A percentile compares a stretch with the other conserved stretches of the same genome.
These are phyloP conservation scores for Rhodotorula kratochvilovae DNA, from an alignment of 768 basidiomycete species.

Conservation along the genomic window DNA sequence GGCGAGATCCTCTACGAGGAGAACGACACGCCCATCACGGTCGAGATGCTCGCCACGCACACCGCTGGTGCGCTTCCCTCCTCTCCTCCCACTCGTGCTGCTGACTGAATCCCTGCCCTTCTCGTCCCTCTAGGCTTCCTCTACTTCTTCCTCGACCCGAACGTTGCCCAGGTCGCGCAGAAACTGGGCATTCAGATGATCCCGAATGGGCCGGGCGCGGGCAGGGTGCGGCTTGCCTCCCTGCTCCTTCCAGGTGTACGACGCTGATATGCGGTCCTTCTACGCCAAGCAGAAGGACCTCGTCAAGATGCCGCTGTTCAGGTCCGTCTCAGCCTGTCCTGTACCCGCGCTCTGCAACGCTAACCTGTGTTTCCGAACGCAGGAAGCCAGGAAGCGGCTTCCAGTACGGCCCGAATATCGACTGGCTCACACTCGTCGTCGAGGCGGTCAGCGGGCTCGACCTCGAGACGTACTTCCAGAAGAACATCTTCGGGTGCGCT, in stretches of 20 bases:
- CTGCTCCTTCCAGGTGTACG: too few relatives aligned
- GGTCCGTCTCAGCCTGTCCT: too few relatives aligned
- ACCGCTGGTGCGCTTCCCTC: constrained; percentile 24
- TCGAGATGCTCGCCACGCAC: constrained; percentile 46
- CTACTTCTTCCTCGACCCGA: constrained; percentile 5
- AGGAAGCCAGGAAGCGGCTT: constrained; percentile 1
- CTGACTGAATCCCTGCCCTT: too few relatives aligned
- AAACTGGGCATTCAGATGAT: not conserved
- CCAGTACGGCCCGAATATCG: constrained; percentile 42
- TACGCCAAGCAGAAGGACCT: not conserved
- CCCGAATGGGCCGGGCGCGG: not conserved
- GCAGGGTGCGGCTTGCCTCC: not conserved
- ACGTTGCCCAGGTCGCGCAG: not conserved
- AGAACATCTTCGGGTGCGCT: constrained; percentile 43
- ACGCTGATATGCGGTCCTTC: not conserved
- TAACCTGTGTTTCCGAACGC: too few relatives aligned
- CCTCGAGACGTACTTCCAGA: constrained; percentile 45
- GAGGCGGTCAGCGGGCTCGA: constrained; percentile 39
- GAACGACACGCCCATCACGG: constrained; percentile 40
- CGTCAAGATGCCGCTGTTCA: not conserved
- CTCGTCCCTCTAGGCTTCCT: not conserved
- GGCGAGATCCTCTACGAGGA: constrained; percentile 29
- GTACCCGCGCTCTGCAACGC: too few relatives aligned
- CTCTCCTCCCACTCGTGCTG: not conserved
- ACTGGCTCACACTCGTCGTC: constrained; percentile 45